These are phyloP conservation scores for Starmera caribaea DNA, from an alignment of 805 yeast genomes.

Conservation along the genomic window DNA sequence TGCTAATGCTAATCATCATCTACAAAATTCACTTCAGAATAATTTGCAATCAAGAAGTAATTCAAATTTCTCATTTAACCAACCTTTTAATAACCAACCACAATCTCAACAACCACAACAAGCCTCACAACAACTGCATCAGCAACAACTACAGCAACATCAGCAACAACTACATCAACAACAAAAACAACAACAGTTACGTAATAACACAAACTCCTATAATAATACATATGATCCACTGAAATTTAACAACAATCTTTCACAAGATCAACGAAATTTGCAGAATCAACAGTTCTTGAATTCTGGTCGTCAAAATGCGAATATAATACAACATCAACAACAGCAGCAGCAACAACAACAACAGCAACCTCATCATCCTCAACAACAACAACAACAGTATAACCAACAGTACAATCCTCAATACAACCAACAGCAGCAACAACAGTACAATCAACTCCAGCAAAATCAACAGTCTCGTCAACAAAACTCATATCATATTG, in stretches of 20 bases:
- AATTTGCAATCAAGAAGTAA: slow-evolving; percentile 1
- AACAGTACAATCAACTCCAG: slow-evolving; percentile 6
- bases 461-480: slow-evolving; percentile 9
- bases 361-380: slow-evolving; percentile 2
- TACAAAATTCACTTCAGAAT: slow-evolving; percentile 6
- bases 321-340: slow-evolving; percentile 6
- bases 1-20: slow-evolving; percentile 5
- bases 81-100: background rate
- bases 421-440: slow-evolving; percentile 14
- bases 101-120: slow-evolving; percentile 2
- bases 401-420: background rate
- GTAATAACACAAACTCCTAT: background rate
- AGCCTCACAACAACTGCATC: slow-evolving; percentile 8
- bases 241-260: no score
- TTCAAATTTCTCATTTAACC: background rate
- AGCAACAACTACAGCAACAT: background rate
- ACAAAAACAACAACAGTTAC: slow-evolving; percentile 2
- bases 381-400: slow-evolving; percentile 9
- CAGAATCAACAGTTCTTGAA: slow-evolving; percentile 1
- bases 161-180: slow-evolving; percentile 2
- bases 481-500: slow-evolving; percentile 4
- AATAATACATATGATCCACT: background rate
- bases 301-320: background rate
- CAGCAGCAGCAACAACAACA: slow-evolving; percentile 5
- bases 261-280: background rate